Evolutionary conservation across 805 yeast species (phyloP), one percentile per base, ranked within the genome.

Genomic region (Barnettozyma wickerhamii): DNA sequence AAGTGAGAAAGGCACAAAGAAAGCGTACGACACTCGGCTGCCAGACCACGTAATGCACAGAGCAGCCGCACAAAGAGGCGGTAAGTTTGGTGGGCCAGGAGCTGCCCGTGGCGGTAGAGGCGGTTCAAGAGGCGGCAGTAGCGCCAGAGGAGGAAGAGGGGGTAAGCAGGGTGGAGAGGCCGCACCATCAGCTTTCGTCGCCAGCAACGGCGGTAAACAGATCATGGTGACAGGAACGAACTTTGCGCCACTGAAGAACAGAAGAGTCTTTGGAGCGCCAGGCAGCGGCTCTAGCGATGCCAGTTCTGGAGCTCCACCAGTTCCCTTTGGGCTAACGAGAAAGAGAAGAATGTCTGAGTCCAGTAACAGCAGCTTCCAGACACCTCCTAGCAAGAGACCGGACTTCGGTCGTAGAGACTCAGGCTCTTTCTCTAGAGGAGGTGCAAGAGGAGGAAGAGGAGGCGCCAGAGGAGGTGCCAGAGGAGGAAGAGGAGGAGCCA

Each of bases 161-260:
- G 30, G 40, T 13, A 26, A 33, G 15, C 19, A 32, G 26, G 33
- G 34, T 7, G 29, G 39, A 5, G 27, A 34, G 6, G 7, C 19
- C n/a, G 34, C 40, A 4, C 35, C 42, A 9, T 18, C 38, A 2
- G 33, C 19, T 4, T 15, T 9, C 15, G 29, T 28, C 20, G 28
- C 30, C 4, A 33, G 23, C 3, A 33, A 26, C 10, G 33, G 21
- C 4, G 43, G 41, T 1, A 12, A 40, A 13, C 19, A 27, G 4
- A 35, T 45, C 31, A 30, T 10, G 27, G 32, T 48, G 23, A 43
- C 48, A 9, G 49, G 48, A 4, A 27, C 51, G 14, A 48, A 48
- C 29, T 39, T 33, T 23, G 41, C 42, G 4, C 51, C 51, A 12
- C 33, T 46, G 38, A 35, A 33, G 40, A 43, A 41, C 18, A 15